Conservation (phyloP, 2,329 filamentous ascomycete species). For the Diplodia intermedia region DNA sequence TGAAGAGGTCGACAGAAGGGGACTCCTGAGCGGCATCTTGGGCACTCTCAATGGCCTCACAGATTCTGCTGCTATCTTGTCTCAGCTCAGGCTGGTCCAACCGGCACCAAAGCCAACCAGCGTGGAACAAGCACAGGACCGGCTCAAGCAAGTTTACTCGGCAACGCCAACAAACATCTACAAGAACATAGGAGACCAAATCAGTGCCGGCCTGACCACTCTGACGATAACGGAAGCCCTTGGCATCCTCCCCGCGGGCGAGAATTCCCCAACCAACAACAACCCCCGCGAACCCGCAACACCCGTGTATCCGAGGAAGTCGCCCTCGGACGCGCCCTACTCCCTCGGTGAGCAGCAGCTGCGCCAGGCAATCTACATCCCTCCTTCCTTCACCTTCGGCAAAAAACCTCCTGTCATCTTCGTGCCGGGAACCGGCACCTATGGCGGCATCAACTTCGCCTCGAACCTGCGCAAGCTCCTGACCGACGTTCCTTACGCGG, state of each 20-base stretch:
- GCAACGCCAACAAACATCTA: slow-evolving; percentile 40
- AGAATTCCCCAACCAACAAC: slow-evolving; percentile 41
- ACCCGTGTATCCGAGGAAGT: slow-evolving; percentile 49
- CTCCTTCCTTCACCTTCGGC: slow-evolving; percentile 57
- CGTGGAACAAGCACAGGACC: slow-evolving; percentile 35
- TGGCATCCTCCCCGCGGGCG: slow-evolving; percentile 33
- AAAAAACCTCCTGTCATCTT: slow-evolving; percentile 58
- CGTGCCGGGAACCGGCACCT: slow-evolving; percentile 61
- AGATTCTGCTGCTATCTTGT: slow-evolving; percentile 30
- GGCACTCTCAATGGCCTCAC: not conserved
- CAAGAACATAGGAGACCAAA: slow-evolving; percentile 38
- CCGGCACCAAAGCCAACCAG: slow-evolving; percentile 40
- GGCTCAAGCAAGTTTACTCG: slow-evolving; percentile 34
- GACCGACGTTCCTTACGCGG: slow-evolving; percentile 50
- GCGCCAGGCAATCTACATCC: slow-evolving; percentile 61
- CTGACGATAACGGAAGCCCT: slow-evolving; percentile 1
- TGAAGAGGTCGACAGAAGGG: not conserved
- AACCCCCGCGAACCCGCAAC: slow-evolving; percentile 38
- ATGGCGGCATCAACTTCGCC: slow-evolving; percentile 55
- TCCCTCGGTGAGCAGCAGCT: slow-evolving; percentile 55
- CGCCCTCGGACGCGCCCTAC: slow-evolving; percentile 57
- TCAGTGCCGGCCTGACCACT: slow-evolving; percentile 39
- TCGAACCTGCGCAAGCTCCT: slow-evolving; percentile 60
- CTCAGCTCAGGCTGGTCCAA: slow-evolving; percentile 35
- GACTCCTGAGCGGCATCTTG: not conserved